Base-by-base conservation (phyloP, 2,329 filamentous ascomycete species). In the Alternaria incomplexa region DNA sequence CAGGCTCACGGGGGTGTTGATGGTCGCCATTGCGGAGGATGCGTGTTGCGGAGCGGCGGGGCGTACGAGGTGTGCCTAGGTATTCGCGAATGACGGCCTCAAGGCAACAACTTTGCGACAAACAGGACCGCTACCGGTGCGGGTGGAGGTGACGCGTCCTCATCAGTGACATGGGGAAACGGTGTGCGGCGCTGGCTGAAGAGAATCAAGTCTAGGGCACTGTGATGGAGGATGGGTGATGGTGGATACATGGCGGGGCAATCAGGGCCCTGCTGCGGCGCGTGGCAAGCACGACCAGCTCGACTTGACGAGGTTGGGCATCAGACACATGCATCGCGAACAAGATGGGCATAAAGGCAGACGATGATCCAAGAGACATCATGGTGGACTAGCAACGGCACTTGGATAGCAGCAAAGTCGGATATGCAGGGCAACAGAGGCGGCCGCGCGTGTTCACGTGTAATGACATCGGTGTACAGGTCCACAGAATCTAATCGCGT, bases 1-100 rank as follows among this genome's bases (percentile, higher is more conserved):
- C 61, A 96, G 86, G 68, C 85, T 93, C 80, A 91, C 82, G 44
- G 93, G 93, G 40, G 71, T 73, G 59, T 69, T 72, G 59, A 71
- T 56, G 11, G 74, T 73, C 17, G 73, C 71, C 77, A 80, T 78
- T 46, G 57, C 59, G 58, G 57, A 23, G 55, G n/a, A 45, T 32
- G 58, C 2, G 46, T 40, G 60, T 51, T 44, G 62, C 26, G 59
- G 50, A 43, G 61, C 54, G 54, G 61, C 40, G 66, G 58, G 64
- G 63, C 50, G 47, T 8, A 20, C 4, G 45, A 50, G 23, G 32
- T 28, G 23, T 12, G 47, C 17, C 17, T n/a, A 15, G 30, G 48
- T 40, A 48, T 44, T 45, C 17, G 20, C 32, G 25, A 44, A 43
- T 15, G 1, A 17, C 13, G 32, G 56, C 17, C 23, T 50, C 60